Base-by-base conservation (phyloP, 495 filamentous ascomycete species). In the Aspergillus cristatus region DNA sequence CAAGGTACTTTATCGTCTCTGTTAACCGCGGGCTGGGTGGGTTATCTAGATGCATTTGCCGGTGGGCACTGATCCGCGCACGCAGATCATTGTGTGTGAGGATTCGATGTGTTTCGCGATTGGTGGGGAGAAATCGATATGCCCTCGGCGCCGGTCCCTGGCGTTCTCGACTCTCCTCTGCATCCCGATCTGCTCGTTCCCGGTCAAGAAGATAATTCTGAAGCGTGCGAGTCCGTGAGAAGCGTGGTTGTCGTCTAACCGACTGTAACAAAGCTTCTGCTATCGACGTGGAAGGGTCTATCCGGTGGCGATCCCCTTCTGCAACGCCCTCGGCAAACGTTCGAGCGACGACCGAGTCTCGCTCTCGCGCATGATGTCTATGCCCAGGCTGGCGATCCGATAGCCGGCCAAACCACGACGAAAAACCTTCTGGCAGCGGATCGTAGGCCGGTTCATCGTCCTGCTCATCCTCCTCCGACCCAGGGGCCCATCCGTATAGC, bases 1-100 rank as follows among this genome's bases (percentile, higher is more conserved):
- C 75, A 10, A 86, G 66, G 47, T 83, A 84, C 43, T 70, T 71
- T 46, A 86, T 78, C 3, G 71, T 73, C 33, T 78, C 67, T 46
- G 81, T 79, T 12, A 84, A 47, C 28, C 70, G 48, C 6, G 63
- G 45, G 31, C 50, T 59, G 0, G 53, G 53, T 4, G 60, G 57
- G 13, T 62, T 68, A 20, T 74, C 67, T 31, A 70, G 4, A 43
- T 72, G 67, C 33, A 65, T 48, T 41, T 74, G 62, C 35, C 75
- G 65, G 47, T 71, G 71, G 14, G 65, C 67, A 32, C 67, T 67
- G 37, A 67, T 46, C 14, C 72, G 57, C 32, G 65, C 58, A 22
- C 67, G 62, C 34, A 64, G 45, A 37, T 75, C 68, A 34, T 58
- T 63, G 22, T 70, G 63, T 7, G 63, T 64, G 14, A 58, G 36